These are phyloP conservation scores for Kokia cookei DNA, from an alignment of 441 rosid species.

Conservation along the genomic window DNA sequence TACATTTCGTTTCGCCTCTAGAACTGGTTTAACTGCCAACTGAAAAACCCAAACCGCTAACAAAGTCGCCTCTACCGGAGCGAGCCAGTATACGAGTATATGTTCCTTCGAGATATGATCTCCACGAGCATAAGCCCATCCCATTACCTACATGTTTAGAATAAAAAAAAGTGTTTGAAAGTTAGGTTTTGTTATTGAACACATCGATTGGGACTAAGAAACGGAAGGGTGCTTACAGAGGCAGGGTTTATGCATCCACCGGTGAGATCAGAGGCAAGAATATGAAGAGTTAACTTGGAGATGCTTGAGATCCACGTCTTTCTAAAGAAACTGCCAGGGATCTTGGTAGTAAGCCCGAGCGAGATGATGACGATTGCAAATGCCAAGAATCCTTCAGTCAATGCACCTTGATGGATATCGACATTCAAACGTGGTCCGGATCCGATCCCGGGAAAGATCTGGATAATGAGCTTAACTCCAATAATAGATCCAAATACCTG, in stretches of 20 bases:
- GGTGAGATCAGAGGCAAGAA: background rate
- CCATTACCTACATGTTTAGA: background rate
- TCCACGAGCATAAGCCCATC: background rate
- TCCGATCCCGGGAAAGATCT: background rate
- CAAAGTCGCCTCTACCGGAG: background rate
- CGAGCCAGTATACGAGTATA: background rate
- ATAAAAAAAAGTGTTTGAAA: background rate
- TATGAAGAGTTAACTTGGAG: background rate
- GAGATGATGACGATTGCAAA: background rate
- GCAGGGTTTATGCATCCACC: background rate
- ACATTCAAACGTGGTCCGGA: background rate
- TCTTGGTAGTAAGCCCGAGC: background rate
- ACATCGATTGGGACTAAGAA: background rate
- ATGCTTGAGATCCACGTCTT: background rate
- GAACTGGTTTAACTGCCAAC: background rate
- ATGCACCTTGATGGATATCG: background rate
- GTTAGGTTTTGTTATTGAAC: background rate
- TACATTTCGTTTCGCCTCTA: background rate
- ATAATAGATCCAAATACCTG: background rate
- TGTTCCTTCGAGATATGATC: background rate
- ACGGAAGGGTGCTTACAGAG: background rate
- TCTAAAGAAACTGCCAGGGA: background rate
- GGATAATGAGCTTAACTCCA: background rate
- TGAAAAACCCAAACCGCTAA: background rate
- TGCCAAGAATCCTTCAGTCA: background rate